Base-by-base conservation (phyloP, 179 eudicot genomes). In the Camellia oleifera region DNA sequence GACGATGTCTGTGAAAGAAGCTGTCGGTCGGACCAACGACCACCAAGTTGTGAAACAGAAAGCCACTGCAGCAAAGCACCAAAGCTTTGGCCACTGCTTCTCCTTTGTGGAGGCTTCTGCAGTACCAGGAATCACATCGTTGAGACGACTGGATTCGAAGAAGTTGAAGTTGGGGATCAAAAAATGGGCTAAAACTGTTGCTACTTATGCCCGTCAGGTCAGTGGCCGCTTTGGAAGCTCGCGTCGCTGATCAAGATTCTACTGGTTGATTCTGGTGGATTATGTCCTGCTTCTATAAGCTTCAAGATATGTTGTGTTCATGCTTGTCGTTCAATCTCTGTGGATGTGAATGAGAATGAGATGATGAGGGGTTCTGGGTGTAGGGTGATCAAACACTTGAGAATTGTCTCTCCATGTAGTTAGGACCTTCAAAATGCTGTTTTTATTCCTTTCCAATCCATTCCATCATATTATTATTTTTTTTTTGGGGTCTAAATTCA, bases 171-270 rank as follows among this genome's bases (percentile, higher is more conserved):
- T 57, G 0, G 87, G 83, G 56, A 89, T 90, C 79, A 82, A 76
- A 79, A 87, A 79, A 82, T 90, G 94, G 94, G 94, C 94, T 48
- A 86, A 87, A 44, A 87, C 87, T 53, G 92, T 89, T n/a, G 94
- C 77, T 10, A 69, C 77, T 18, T 90, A 90, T 64, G 90, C 94
- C 77, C 81, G 90, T 4, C 92, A 88, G 42, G 87, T 87, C 20
- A 89, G 89, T 40, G 81, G 58, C 56, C 85, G 62, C 3, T 83
- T 82, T 11, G 84, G 86, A 45, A 84, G 83, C 85, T 75, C 86
- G 42, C 78, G 80, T 9, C 76, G 78, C 52, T 12, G 71, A 56
- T 50, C 23, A 18, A 9, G 75, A 75, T 81, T 32, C 40, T 32
- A 74, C 76, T 0, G 50, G 79, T 52, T 54, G 62, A 48, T 20